Conservation (phyloP, 768 basidiomycete genomes). For the Mycena amicta region DNA sequence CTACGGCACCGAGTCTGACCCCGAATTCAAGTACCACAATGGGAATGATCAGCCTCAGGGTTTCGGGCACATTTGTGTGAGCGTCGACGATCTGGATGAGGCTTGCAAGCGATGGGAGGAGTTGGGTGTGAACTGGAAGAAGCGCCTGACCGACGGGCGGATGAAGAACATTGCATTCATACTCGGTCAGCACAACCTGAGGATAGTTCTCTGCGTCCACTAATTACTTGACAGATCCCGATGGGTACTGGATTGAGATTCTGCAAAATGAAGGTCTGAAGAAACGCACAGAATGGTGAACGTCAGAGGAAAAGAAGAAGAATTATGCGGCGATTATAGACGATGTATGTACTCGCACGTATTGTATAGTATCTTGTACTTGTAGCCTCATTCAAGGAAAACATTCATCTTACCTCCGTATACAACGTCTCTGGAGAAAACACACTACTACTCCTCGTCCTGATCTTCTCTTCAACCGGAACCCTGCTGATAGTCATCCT, state of each 20-base stretch:
- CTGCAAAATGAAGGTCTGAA: conserved; percentile 22
- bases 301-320: too few relatives aligned
- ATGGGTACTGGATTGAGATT: conserved; percentile 53
- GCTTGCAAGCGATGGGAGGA: conserved; percentile 84
- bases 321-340: too few relatives aligned
- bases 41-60: conserved; percentile 86
- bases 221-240: conserved; percentile 49
- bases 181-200: conserved; percentile 39
- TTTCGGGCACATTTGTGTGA: conserved; percentile 90
- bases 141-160: conserved; percentile 79
- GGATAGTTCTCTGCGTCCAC: background rate
- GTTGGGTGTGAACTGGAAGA: conserved; percentile 86
- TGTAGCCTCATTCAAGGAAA: too few relatives aligned
- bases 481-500: too few relatives aligned
- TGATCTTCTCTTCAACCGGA: too few relatives aligned
- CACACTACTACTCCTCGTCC: too few relatives aligned
- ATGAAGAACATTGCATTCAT: conserved; percentile 87
- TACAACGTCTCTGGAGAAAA: too few relatives aligned
- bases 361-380: too few relatives aligned
- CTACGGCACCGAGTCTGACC: conserved; percentile 85
- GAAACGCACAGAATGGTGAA: background rate
- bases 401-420: too few relatives aligned
- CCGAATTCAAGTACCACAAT: conserved; percentile 76
- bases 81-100: conserved; percentile 78
- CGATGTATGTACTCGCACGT: too few relatives aligned